Evolutionary conservation across 1,139 yeast genomes (phyloP).

Genomic region (Barnettozyma hawaiiensis): DNA sequence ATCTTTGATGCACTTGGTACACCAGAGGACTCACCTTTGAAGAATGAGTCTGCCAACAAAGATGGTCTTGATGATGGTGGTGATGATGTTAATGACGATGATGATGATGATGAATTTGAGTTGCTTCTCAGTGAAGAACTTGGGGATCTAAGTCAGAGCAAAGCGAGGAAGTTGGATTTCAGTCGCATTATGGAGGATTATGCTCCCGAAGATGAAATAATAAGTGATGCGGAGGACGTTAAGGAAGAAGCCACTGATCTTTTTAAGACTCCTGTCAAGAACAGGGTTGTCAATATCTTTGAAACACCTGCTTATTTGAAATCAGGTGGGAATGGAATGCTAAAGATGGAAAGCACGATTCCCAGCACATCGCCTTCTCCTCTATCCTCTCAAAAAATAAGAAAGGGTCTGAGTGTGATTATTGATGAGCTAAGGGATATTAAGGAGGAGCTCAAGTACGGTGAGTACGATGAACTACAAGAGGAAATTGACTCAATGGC

Average conservation of each 20-base stretch:
- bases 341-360: background rate
- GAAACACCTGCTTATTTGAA: slow-evolving; percentile 28
- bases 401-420: slow-evolving; percentile 34
- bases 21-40: slow-evolving; percentile 14
- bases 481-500: slow-evolving; percentile 9
- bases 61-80: too few relatives aligned
- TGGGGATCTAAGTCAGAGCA: slow-evolving; percentile 2
- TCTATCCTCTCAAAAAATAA: slow-evolving; percentile 27
- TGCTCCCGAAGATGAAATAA: slow-evolving; percentile 2
- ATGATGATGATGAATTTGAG: slow-evolving; percentile 1
- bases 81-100: too few relatives aligned
- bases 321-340: slow-evolving; percentile 1
- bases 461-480: slow-evolving; percentile 17
- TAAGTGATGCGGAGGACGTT: slow-evolving; percentile 4
- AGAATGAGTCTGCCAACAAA: background rate
- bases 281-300: background rate
- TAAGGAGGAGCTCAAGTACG: slow-evolving; percentile 24
- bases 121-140: background rate
- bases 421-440: slow-evolving; percentile 34
- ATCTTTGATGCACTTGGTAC: slow-evolving; percentile 47
- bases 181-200: slow-evolving; percentile 8
- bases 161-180: slow-evolving; percentile 11
- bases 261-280: slow-evolving; percentile 31
- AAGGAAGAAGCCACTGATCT: background rate
- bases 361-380: slow-evolving; percentile 28